Evolutionary conservation across 108 stramenopile genomes (phyloP), one percentile per base, ranked within the genome.

Genomic region (Pseudonitzschia multiseries): DNA sequence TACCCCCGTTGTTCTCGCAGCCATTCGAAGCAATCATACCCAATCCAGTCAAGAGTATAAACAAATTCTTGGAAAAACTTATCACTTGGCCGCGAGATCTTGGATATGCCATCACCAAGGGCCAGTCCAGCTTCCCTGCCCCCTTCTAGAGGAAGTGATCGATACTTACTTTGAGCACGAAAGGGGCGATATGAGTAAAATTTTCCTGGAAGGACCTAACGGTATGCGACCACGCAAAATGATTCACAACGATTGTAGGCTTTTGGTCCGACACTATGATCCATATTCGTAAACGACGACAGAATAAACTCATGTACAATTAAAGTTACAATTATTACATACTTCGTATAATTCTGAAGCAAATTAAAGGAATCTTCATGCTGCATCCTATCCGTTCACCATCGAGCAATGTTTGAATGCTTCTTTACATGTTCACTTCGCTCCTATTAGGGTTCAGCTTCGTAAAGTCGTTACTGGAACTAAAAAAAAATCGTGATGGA

Each of bases 71-170:
- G 26, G 93, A 94, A 67, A 94, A 90, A 66, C 74, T 94, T 42
- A 87, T 94, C 60, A 94, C 93, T 6, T 94, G 93, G 93, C 93
- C 93, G 42, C 79, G 93, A 68, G 90, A 92, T 57, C 72, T 83
- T 43, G 90, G 90, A 17, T 54, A 75, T 31, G 88, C 90, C 6
- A 89, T 91, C 56, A 62, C 73, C 54, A 85, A 85, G 40, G 77
- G 90, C 61, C 71, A 78, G 10, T 67, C 79, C 28, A 73, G 67
- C 40, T 91, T 88, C 57, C 90, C 90, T 53, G 78, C 83, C 28
- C 90, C 90, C 12, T 86, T 83, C 56, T 91, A 87, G 82, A 33
- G 40, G 56, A 56, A 1, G 53, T 20, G 15, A 69, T 31, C 57
- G 4, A 24, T 14, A 24, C 1, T 59, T 14, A 24, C 3, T 31